These are phyloP conservation scores for Rhodotorula taiwanensis DNA, from an alignment of 768 basidiomycete genomes.

Conservation along the genomic window DNA sequence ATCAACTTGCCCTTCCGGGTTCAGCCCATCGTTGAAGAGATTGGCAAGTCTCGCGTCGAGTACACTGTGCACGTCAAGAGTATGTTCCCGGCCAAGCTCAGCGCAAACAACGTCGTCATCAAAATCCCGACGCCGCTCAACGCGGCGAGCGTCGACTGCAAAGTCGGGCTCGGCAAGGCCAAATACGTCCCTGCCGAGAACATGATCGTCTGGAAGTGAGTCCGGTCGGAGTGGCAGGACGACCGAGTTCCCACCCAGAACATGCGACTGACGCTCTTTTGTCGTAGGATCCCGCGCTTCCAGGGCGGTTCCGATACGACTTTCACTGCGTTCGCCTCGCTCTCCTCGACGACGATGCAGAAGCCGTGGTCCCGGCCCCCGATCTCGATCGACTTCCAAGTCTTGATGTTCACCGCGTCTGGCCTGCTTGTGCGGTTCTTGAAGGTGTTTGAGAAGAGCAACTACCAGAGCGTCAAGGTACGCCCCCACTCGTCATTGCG, in stretches of 20 bases:
- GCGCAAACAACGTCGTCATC: slow-evolving; percentile 82
- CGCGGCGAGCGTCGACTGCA: slow-evolving; percentile 84
- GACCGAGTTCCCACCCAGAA: no score
- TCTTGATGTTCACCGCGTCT: slow-evolving; percentile 96
- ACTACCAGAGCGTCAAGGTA: slow-evolving; percentile 56
- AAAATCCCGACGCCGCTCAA: slow-evolving; percentile 95
- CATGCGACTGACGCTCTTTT: not conserved
- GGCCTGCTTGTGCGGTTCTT: slow-evolving; percentile 92
- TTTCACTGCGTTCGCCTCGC: slow-evolving; percentile 68
- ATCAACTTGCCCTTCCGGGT: slow-evolving; percentile 88
- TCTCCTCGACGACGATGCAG: slow-evolving; percentile 81
- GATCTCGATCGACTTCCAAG: slow-evolving; percentile 97
- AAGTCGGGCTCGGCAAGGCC: slow-evolving; percentile 85
- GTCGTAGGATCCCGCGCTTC: slow-evolving; percentile 69
- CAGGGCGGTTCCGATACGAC: slow-evolving; percentile 90
- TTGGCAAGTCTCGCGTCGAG: slow-evolving; percentile 83
- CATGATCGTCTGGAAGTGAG: slow-evolving; percentile 95
- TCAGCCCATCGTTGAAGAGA: slow-evolving; percentile 84
- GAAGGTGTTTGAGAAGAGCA: slow-evolving; percentile 95
- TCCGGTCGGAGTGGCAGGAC: slow-evolving; percentile 19
- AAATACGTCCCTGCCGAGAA: slow-evolving; percentile 97
- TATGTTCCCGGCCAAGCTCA: slow-evolving; percentile 83
- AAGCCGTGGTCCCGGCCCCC: slow-evolving; percentile 98
- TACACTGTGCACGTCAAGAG: slow-evolving; percentile 82
- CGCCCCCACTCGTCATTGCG: not conserved